phyloP scores from a whole-genome alignment of 2,329 filamentous ascomycete genomes.

The Atkinsonella hypoxylon region DNA sequence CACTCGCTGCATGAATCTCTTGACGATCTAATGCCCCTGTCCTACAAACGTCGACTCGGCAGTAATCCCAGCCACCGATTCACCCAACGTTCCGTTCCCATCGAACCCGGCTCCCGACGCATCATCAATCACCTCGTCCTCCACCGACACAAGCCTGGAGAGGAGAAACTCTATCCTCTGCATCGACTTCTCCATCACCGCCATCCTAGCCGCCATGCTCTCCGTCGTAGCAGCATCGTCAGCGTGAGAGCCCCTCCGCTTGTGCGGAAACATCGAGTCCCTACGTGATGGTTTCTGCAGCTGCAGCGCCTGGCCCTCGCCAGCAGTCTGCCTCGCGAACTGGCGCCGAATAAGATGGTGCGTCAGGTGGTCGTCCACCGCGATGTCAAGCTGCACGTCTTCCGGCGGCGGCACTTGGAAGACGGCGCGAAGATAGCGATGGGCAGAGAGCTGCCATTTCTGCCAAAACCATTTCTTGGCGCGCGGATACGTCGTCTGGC shows the following conservation, averaged over 20 bases:
- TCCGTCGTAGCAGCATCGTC: conserved; percentile 31
- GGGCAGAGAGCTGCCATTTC: conserved; percentile 55
- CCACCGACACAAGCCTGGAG: conserved; percentile 22
- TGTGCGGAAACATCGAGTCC: conserved; percentile 44
- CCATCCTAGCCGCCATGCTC: conserved; percentile 32
- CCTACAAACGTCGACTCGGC: conserved; percentile 19
- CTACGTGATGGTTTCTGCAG: conserved; percentile 29
- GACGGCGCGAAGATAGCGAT: conserved; percentile 60
- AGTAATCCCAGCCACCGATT: conserved; percentile 15
- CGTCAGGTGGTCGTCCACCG: conserved; percentile 46
- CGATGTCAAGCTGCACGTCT: conserved; percentile 42
- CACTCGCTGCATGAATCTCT: not conserved
- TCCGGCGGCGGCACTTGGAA: conserved; percentile 61
- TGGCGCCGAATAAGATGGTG: conserved; percentile 46
- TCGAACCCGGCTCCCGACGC: conserved; percentile 16
- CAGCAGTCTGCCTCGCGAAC: conserved; percentile 34
- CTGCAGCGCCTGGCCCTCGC: conserved; percentile 16
- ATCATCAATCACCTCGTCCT: conserved; percentile 16
- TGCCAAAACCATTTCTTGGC: conserved; percentile 47
- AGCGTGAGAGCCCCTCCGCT: conserved; percentile 36
- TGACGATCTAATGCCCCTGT: not conserved
- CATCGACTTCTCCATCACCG: conserved; percentile 37
- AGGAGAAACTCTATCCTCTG: conserved; percentile 37
- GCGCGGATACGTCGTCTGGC: conserved; percentile 11
- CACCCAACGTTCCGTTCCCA: conserved; percentile 18